Evolutionary conservation across 306 rosid genomes (phyloP), one percentile per base, ranked within the genome.

Genomic region (Prunus mongolica): DNA sequence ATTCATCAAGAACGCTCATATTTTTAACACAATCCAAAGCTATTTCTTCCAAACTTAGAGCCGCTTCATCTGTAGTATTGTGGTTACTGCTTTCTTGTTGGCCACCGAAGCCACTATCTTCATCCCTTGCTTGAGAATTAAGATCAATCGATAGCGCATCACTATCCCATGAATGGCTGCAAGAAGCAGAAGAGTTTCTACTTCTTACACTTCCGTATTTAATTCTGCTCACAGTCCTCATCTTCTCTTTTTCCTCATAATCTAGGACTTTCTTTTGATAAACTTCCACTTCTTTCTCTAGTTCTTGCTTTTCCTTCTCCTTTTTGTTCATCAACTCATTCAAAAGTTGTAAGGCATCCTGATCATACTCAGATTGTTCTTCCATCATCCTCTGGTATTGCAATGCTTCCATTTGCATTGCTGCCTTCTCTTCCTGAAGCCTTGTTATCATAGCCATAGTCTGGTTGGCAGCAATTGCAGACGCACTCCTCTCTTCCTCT

Each of bases 401-500:
- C 82, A 90, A 63, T 44, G 96, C 97, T 81, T 92, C 96, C 97
- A 92, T 92, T 84, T 90, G 93, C 96, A 88, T 87, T 57, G 93
- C 88, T 2, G 96, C 96, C 64, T 92, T 92, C 80, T 92, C 97
- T 84, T 92, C 97, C 47, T 92, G 97, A 68, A 92, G 85, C 74
- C 97, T 87, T n/a, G 97, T 92, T 60, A 90, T 92, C 97, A 92
- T 92, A 19, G 96, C 96, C 97, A 92, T 92, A 68, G 97, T 92
- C 60, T 92, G 93, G 78, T 92, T 92, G 5, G 97, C 83, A 28
- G 97, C 96, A 27, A 92, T 69, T 30, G 97, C 97, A 6, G 97
- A 90, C 2, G 97, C 97, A 76, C 93, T 90, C 62, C 97, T 87
- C 80, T 92, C 97, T 86, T 92, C 96, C 82, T 92, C 97, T 55